A percentile compares a stretch with the other conserved stretches of the same genome.
phyloP scores from a whole-genome alignment of 1,284 basidiomycete genomes.

The Trametes sp. region DNA sequence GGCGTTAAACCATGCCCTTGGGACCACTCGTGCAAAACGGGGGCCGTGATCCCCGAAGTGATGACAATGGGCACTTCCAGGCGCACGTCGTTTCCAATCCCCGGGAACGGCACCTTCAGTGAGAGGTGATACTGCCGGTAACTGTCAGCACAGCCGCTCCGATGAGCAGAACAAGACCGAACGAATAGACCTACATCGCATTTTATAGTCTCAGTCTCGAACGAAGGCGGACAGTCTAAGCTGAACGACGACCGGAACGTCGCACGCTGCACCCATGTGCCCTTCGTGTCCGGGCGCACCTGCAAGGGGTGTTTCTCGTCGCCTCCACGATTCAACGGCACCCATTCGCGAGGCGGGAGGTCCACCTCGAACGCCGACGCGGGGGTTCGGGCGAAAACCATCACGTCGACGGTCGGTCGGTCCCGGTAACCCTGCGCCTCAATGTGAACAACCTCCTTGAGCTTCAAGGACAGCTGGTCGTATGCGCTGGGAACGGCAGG shows the following conservation, averaged over 20 bases:
- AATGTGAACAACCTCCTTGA: slow-evolving; percentile 6
- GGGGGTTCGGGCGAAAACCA: not conserved
- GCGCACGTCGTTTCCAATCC: slow-evolving; percentile 8
- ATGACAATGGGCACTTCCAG: slow-evolving; percentile 2
- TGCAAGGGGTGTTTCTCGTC: not conserved
- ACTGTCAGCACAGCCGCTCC: no score
- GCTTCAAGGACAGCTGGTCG: slow-evolving; percentile 16
- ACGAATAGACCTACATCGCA: slow-evolving; percentile 13
- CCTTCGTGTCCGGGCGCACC: not conserved
- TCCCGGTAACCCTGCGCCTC: slow-evolving; percentile 4
- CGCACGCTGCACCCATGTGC: slow-evolving; percentile 12
- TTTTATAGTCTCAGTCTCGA: slow-evolving; percentile 10
- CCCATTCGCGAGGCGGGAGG: not conserved
- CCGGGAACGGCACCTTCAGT: slow-evolving; percentile 15
- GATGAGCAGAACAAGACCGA: no score
- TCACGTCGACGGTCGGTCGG: not conserved
- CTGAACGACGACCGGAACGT: slow-evolving; percentile 18
- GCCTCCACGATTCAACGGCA: not conserved
- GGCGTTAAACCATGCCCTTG: not conserved
- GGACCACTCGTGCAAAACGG: not conserved
- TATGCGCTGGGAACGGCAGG: slow-evolving; percentile 16
- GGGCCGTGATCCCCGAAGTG: slow-evolving; percentile 1
- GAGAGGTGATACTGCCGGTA: slow-evolving; percentile 1
- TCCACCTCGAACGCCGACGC: not conserved
- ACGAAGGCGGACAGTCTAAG: slow-evolving; percentile 23